These are phyloP conservation scores for Fragaria vesca DNA, from an alignment of 306 rosid species.

Conservation along the genomic window DNA sequence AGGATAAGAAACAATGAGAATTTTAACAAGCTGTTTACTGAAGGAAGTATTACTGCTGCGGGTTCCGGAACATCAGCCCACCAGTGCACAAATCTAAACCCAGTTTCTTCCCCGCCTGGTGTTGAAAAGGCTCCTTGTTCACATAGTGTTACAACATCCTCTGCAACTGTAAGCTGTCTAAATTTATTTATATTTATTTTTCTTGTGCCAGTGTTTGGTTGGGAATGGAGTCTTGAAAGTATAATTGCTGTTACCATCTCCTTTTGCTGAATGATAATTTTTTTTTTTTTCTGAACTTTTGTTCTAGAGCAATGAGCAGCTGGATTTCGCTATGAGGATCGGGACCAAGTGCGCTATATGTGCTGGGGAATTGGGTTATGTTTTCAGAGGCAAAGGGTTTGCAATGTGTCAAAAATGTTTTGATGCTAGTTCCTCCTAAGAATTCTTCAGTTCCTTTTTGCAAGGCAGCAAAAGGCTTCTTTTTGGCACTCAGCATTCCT, in stretches of 20 bases:
- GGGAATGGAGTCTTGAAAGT: neutral
- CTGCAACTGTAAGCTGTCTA: neutral
- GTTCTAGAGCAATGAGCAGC: neutral
- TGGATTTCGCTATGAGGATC: neutral
- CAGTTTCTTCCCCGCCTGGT: neutral
- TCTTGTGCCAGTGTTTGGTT: neutral
- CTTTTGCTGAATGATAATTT: neutral
- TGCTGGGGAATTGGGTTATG: neutral
- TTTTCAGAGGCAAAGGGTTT: neutral
- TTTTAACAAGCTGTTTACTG: neutral
- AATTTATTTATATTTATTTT: neutral
- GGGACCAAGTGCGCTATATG: neutral
- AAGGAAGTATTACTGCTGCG: conserved; percentile 44
- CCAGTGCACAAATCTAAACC: neutral
- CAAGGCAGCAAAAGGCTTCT: no score
- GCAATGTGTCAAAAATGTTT: neutral
- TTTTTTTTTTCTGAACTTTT: neutral
- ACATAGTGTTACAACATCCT: neutral
- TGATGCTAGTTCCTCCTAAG: neutral
- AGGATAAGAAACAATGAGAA: conserved; percentile 7
- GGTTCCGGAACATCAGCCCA: conserved; percentile 49
- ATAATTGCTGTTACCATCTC: neutral
- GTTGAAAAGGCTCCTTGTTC: neutral
- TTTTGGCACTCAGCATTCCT: no score
- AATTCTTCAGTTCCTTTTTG: no score